These are phyloP conservation scores for Neofusicoccum ribis DNA, from an alignment of 2,329 filamentous ascomycete species.

Conservation along the genomic window DNA sequence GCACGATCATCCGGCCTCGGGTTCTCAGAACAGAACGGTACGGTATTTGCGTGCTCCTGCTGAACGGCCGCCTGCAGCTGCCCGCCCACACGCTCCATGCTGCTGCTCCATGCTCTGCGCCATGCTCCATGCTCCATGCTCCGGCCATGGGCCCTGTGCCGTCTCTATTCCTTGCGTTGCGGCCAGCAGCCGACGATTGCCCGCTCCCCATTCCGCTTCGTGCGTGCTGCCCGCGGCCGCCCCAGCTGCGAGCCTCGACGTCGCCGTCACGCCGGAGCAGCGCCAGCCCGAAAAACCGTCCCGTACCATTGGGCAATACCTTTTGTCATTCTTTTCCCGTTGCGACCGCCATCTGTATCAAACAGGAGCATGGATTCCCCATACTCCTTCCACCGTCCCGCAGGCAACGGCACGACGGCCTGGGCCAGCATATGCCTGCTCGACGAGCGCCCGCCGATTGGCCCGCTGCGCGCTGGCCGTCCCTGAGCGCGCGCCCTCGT, in stretches of 20 bases:
- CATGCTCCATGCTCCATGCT: neutral
- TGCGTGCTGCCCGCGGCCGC: neutral
- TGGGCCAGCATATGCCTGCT: neutral
- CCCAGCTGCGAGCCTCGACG: neutral
- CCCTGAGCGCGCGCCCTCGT: neutral
- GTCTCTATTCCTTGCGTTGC: constrained; percentile 13
- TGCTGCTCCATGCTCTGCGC: neutral
- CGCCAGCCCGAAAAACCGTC: neutral
- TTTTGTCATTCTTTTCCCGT: neutral
- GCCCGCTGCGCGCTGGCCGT: neutral
- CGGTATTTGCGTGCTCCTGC: constrained; percentile 11
- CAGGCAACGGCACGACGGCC: constrained; percentile 4
- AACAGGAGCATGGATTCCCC: constrained; percentile 19
- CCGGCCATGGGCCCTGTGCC: neutral
- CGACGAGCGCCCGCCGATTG: neutral
- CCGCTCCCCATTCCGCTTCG: neutral
- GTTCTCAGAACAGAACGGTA: constrained; percentile 4
- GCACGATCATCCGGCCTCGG: constrained; percentile 13
- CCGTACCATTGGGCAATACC: neutral
- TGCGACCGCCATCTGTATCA: constrained; percentile 10
- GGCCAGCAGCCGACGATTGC: constrained; percentile 11
- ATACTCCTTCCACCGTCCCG: constrained; percentile 3
- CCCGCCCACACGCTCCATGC: neutral
- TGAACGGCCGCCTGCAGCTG: constrained; percentile 15
- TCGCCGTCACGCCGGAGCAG: neutral